Evolutionary conservation across 2,329 filamentous ascomycete genomes (phyloP).

Genomic region (Botrytis cinerea): DNA sequence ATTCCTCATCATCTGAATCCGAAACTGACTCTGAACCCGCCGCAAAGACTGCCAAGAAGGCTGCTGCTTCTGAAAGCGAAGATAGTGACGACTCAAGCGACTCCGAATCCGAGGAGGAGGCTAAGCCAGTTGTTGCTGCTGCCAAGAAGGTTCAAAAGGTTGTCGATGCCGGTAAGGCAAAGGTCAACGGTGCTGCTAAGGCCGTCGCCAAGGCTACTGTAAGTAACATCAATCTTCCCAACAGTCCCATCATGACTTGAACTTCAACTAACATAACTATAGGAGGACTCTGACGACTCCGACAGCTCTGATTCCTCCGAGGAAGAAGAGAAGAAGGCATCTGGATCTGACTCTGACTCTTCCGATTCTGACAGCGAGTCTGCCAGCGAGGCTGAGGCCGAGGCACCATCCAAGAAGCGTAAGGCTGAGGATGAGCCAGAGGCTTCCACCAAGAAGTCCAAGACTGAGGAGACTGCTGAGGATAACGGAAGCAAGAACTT

Average conservation of each 20-base stretch:
- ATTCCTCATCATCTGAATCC: conserved; percentile 29
- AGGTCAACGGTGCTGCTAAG: conserved; percentile 39
- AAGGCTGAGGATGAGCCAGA: conserved; percentile 53
- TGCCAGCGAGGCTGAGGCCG: conserved; percentile 36
- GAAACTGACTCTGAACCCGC: conserved; percentile 33
- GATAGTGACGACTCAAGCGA: conserved; percentile 37
- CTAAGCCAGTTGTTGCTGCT: conserved; percentile 35
- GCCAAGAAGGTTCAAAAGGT: conserved; percentile 37
- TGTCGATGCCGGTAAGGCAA: conserved; percentile 35
- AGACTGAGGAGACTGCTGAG: conserved; percentile 46
- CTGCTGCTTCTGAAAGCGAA: conserved; percentile 39
- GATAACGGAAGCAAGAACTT: conserved; percentile 58
- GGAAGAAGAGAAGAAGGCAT: conserved; percentile 27
- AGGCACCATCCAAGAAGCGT: conserved; percentile 57
- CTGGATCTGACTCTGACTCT: conserved; percentile 33
- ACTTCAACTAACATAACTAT: not conserved
- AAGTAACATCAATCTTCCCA: conserved; percentile 27
- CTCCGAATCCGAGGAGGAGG: conserved; percentile 33
- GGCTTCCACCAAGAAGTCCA: conserved; percentile 54
- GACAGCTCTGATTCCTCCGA: conserved; percentile 29
- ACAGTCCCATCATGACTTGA: not conserved
- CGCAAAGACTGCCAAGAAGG: conserved; percentile 32
- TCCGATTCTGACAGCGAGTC: conserved; percentile 30
- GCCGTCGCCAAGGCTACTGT: conserved; percentile 39
- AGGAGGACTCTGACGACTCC: conserved; percentile 19